A percentile compares a stretch with the other conserved stretches of the same genome.
Evolutionary conservation across 495 filamentous ascomycete genomes (phyloP).

Genomic region (Neurospora hispaniola): DNA sequence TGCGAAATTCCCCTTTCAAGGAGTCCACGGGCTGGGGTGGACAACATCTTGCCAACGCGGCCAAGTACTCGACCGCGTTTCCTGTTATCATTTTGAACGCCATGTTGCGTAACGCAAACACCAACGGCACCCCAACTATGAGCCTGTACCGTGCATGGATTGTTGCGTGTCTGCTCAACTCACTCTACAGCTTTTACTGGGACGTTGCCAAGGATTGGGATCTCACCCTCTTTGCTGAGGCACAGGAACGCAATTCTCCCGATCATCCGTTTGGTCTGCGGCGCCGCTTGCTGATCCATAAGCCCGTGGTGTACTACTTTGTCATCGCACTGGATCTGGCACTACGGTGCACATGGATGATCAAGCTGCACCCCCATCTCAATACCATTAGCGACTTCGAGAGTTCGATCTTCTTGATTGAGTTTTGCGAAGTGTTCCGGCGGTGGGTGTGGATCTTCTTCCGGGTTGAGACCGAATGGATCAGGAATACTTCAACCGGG

Average conservation of each 20-base stretch:
- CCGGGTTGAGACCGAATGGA: constrained; percentile 85
- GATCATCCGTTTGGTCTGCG: constrained; percentile 72
- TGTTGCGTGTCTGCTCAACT: constrained; percentile 60
- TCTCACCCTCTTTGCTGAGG: constrained; percentile 58
- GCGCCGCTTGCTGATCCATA: constrained; percentile 56
- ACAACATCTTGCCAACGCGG: constrained; percentile 82
- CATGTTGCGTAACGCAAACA: constrained; percentile 50
- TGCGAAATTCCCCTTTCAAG: constrained; percentile 41
- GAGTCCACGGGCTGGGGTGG: constrained; percentile 52
- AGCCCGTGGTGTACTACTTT: constrained; percentile 62
- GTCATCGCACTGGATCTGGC: constrained; percentile 71
- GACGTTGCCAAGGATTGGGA: constrained; percentile 97
- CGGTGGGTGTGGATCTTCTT: constrained; percentile 98
- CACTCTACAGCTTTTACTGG: constrained; percentile 94
- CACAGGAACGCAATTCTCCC: constrained; percentile 36
- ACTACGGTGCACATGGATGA: constrained; percentile 80
- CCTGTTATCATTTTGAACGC: constrained; percentile 76
- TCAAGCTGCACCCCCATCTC: constrained; percentile 71
- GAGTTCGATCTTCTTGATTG: constrained; percentile 72
- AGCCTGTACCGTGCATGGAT: constrained; percentile 44
- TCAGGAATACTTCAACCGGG: constrained; percentile 32
- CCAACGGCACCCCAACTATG: constrained; percentile 4
- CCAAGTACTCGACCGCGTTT: constrained; percentile 87
- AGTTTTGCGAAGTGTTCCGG: constrained; percentile 73
- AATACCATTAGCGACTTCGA: constrained; percentile 78